A percentile compares a stretch with the other conserved stretches of the same genome.
Conservation (phyloP, 208 protist genomes). For the Trypanosoma cruzi region DNA sequence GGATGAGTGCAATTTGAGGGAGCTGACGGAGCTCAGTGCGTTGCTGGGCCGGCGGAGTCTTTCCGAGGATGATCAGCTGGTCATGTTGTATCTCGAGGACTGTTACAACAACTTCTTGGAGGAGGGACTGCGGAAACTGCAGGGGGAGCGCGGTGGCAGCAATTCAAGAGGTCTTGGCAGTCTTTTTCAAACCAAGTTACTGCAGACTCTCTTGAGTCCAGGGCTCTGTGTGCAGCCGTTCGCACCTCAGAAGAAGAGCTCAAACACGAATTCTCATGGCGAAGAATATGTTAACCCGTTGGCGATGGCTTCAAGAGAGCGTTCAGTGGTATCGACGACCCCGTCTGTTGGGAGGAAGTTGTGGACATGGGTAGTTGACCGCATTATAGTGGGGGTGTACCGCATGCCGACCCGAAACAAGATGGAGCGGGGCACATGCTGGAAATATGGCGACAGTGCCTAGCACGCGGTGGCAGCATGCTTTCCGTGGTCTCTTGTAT, state of each 20-base stretch:
- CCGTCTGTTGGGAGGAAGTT: background rate
- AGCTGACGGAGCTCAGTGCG: slow-evolving; percentile 14
- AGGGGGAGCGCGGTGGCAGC: background rate
- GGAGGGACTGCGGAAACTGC: slow-evolving; percentile 27
- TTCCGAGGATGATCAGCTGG: slow-evolving; percentile 23
- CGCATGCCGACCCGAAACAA: slow-evolving; percentile 1
- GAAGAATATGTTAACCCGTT: background rate
- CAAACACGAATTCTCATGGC: background rate
- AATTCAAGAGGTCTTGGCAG: background rate
- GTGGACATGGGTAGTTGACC: slow-evolving; percentile 22
- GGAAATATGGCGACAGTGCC: slow-evolving; percentile 22
- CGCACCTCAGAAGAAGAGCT: background rate
- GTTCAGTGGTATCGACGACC: background rate
- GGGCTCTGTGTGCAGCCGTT: background rate
- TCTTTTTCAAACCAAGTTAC: background rate
- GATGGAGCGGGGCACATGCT: slow-evolving; percentile 17
- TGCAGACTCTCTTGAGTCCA: background rate
- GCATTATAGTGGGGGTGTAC: slow-evolving; percentile 22
- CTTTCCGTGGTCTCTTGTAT: slow-evolving; percentile 27
- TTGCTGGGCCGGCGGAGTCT: slow-evolving; percentile 13
- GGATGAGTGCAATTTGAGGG: slow-evolving; percentile 27
- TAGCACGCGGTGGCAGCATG: background rate
- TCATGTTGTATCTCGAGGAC: slow-evolving; percentile 25
- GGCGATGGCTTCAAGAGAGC: background rate
- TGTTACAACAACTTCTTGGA: slow-evolving; percentile 22